These are phyloP conservation scores for Penicillium turbatum DNA, from an alignment of 495 filamentous ascomycete genomes.

Conservation along the genomic window DNA sequence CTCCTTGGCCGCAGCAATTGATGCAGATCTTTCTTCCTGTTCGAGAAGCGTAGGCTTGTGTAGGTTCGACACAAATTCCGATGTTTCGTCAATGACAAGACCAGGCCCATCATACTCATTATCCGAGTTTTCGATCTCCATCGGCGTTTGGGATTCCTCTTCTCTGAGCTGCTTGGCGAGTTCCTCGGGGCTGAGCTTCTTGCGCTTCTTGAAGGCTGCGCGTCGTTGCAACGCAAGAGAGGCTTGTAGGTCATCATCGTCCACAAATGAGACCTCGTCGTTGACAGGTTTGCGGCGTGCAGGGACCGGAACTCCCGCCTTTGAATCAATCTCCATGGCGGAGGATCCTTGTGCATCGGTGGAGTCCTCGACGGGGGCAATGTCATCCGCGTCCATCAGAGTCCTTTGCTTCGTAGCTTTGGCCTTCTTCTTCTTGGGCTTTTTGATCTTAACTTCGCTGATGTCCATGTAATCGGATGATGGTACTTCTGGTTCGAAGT, in stretches of 20 bases:
- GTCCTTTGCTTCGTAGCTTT: conserved; percentile 67
- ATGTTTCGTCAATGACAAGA: conserved; percentile 88
- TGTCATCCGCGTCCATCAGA: conserved; percentile 71
- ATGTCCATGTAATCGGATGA: conserved; percentile 84
- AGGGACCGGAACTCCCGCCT: conserved; percentile 30
- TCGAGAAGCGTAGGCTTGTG: conserved; percentile 66
- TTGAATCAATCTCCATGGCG: conserved; percentile 75
- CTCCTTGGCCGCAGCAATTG: background rate
- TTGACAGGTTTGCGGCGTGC: conserved; percentile 57
- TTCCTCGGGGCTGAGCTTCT: conserved; percentile 76
- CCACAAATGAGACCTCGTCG: conserved; percentile 67
- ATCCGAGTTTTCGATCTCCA: conserved; percentile 44
- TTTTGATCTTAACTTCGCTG: conserved; percentile 81
- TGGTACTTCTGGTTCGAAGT: conserved; percentile 60
- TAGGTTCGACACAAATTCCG: conserved; percentile 87
- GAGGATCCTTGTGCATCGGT: conserved; percentile 41
- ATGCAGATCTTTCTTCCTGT: conserved; percentile 29
- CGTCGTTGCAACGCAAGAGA: conserved; percentile 75
- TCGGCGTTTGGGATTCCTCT: conserved; percentile 57
- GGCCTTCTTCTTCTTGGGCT: conserved; percentile 88
- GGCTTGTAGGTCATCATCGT: conserved; percentile 90
- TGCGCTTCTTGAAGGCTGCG: conserved; percentile 83
- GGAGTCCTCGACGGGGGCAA: conserved; percentile 49
- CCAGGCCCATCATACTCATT: conserved; percentile 60
- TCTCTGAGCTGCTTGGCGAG: conserved; percentile 77